phyloP scores from a whole-genome alignment of 1,284 basidiomycete species.

The Sporisorium reilianum region DNA sequence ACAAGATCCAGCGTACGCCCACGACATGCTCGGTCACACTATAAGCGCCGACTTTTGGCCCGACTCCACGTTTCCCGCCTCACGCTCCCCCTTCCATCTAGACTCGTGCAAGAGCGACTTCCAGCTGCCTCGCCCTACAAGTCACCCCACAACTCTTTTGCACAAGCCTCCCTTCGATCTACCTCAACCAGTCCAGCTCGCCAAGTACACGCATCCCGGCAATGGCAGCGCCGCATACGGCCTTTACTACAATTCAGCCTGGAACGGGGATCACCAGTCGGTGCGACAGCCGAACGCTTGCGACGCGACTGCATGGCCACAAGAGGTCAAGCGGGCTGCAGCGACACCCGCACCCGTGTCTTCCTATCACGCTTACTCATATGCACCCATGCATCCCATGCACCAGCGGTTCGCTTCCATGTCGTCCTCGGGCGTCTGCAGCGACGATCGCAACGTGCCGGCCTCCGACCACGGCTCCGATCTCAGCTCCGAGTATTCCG shows the following conservation, averaged over 20 bases:
- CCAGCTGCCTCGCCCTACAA: constrained; percentile 3
- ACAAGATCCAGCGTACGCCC: not conserved
- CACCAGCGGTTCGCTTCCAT: constrained; percentile 34
- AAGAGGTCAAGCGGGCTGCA: constrained; percentile 7
- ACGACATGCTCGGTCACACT: constrained; percentile 3
- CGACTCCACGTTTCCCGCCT: not conserved
- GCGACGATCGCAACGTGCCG: constrained; percentile 23
- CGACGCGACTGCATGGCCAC: constrained; percentile 15
- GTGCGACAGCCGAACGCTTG: not conserved
- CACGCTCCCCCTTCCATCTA: constrained; percentile 6
- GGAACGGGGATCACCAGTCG: constrained; percentile 1
- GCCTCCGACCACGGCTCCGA: constrained; percentile 38
- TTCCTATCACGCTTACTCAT: constrained; percentile 5
- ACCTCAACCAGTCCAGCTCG: constrained; percentile 7
- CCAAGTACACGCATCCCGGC: constrained; percentile 6
- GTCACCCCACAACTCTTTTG: not conserved
- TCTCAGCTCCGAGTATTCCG: constrained; percentile 43
- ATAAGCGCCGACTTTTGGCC: constrained; percentile 13
- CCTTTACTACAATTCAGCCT: not conserved
- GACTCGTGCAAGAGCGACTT: constrained; percentile 13
- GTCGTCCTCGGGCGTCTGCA: constrained; percentile 22
- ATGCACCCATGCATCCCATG: constrained; percentile 13
- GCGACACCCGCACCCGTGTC: not conserved
- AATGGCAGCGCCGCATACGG: not conserved
- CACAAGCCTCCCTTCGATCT: constrained; percentile 9